These are phyloP conservation scores for Pythium angustatum DNA, from an alignment of 352 stramenopile species.

Conservation along the genomic window DNA sequence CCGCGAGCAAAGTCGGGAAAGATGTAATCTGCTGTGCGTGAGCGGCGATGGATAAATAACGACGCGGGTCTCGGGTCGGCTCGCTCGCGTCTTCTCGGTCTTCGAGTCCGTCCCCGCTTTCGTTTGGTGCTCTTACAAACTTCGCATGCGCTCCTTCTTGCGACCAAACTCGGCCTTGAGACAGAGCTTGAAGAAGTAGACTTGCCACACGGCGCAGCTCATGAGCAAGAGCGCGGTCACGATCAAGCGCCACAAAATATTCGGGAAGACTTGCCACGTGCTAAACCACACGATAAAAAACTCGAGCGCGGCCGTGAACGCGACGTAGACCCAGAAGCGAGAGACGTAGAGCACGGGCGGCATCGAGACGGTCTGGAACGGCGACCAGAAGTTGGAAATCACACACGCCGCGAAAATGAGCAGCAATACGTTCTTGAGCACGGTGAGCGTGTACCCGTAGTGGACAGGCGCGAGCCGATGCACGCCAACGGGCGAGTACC, in stretches of 20 bases:
- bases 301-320: conserved; percentile 42
- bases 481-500: conserved; percentile 59
- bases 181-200: conserved; percentile 64
- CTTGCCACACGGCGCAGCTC: conserved; percentile 61
- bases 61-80: too few relatives aligned
- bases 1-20: background rate
- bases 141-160: conserved; percentile 80
- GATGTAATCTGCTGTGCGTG: too few relatives aligned
- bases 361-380: conserved; percentile 52
- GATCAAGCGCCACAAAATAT: conserved; percentile 75
- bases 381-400: conserved; percentile 81
- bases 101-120: background rate
- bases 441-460: conserved; percentile 74
- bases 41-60: conserved; percentile 15
- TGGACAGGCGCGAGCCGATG: conserved; percentile 72
- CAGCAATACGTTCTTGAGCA: conserved; percentile 80
- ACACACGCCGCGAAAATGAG: conserved; percentile 75
- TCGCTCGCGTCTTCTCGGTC: conserved; percentile 4
- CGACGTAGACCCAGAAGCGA: conserved; percentile 73
- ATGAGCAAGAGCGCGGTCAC: conserved; percentile 55
- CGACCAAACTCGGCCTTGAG: conserved; percentile 73
- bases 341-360: conserved; percentile 70
- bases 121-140: conserved; percentile 38
- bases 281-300: conserved; percentile 79
- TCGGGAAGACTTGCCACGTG: conserved; percentile 77